Percentiles rank a stretch among this genome's conserved stretches.
phyloP scores from a whole-genome alignment of 2,329 filamentous ascomycete species.

The Stagonosporopsis chrysanthemi region DNA sequence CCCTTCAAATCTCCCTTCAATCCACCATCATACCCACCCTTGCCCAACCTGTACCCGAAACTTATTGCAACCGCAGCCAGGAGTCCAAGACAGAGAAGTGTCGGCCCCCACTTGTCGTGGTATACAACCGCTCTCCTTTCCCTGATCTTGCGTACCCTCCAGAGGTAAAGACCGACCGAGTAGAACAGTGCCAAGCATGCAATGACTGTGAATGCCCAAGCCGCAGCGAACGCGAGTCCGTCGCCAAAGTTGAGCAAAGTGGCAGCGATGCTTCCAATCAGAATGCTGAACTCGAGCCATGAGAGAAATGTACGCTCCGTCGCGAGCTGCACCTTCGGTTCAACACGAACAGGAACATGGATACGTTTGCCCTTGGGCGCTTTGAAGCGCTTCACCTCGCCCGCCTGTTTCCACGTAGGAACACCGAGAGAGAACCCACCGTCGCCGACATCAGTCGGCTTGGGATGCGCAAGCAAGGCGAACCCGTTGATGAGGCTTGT shows the following conservation, averaged over 20 bases:
- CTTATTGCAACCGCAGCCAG: constrained; percentile 79
- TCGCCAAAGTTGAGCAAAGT: constrained; percentile 53
- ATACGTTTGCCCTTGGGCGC: constrained; percentile 84
- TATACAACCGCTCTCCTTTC: constrained; percentile 85
- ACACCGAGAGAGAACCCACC: constrained; percentile 54
- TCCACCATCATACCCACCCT: constrained; percentile 57
- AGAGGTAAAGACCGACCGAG: constrained; percentile 82
- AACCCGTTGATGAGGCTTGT: constrained; percentile 40
- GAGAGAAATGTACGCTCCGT: constrained; percentile 95
- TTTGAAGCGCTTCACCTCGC: constrained; percentile 63
- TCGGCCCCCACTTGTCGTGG: constrained; percentile 89
- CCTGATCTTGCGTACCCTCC: constrained; percentile 85
- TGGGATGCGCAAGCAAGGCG: constrained; percentile 49
- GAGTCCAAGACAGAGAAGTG: constrained; percentile 74
- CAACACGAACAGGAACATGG: constrained; percentile 92
- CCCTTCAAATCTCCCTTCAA: constrained; percentile 45
- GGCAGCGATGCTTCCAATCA: constrained; percentile 69
- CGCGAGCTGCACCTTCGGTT: constrained; percentile 97
- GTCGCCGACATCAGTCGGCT: constrained; percentile 53
- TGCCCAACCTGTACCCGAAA: constrained; percentile 77
- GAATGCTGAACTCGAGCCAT: constrained; percentile 97
- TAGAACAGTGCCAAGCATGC: constrained; percentile 83
- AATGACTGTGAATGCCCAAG: constrained; percentile 81
- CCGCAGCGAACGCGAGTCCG: constrained; percentile 47
- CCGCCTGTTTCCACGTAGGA: constrained; percentile 50